Base-by-base conservation (phyloP, 306 rosid species). In the Quillaja saponaria region DNA sequence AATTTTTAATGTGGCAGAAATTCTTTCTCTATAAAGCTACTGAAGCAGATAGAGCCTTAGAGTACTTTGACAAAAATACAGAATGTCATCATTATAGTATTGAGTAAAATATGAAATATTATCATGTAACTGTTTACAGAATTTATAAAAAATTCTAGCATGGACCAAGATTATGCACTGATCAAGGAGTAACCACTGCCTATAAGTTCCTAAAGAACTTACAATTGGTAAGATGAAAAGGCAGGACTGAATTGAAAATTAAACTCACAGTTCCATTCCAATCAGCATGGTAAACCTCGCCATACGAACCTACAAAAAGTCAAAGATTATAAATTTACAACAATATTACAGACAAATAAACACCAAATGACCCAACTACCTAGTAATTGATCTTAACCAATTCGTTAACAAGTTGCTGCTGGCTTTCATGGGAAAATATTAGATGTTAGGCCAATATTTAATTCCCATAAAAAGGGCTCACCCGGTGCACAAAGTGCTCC, bases 241-340 rank as follows among this genome's bases (percentile, higher is more conserved):
- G 6, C 44, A 39, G 5, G 2, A 39, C 13, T 39, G 13, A 25
- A 25, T 25, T 2, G 44, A 8, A 39, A 8, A 39, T 7, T 2
- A 39, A 31, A 87, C 99, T 89, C 85, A 94, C 99, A 70, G 95
- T 89, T 81, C 96, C 95, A 69, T 89, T 84, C 84, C 84, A 80
- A 67, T 89, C 96, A 34, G 95, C 95, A 63, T 59, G 96, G 71
- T 89, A 89, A 67, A 89, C 96, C 85, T 89, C 96, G 6, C 96
- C 96, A 62, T 82, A 89, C 34, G 96, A 89, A 55, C 88, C 88
- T 83, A 56, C 58, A 49, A 51, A 59, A 41, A 63, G 13, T 7
- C 44, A 8, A 2, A 25, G 31, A 25, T 25, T 25, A 25, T 25
- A 25, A 25, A 25, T 25, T 25, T 25, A 25, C 31, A 25, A 25